Base-by-base conservation (phyloP, 768 basidiomycete species). In the Tylopilus plumbeoviolaceoides region DNA sequence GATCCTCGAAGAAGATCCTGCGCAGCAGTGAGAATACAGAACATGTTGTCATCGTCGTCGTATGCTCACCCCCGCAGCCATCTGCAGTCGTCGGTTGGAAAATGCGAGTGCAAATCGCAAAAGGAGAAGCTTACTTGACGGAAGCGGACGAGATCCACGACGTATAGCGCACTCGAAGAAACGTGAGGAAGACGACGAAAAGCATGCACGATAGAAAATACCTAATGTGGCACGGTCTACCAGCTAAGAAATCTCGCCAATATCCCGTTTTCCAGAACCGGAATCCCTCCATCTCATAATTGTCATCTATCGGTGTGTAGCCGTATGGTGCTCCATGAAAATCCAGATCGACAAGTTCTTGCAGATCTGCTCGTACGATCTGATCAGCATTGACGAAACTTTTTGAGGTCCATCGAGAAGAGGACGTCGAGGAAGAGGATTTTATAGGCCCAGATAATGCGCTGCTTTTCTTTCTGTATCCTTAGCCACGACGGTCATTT, bases 391-490 rank as follows among this genome's bases (percentile, higher is more conserved):
- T 97, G 46, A 99, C 95, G 65, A 99, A 98, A 60, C 67, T 97
- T 97, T 74, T 98, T 95, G 53, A 99, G 82, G 70, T 95, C 91
- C 87, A 98, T 94, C 2, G 97, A 97, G 81, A 99, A 99, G 7
- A 98, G 81, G 15, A 98, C 95, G 62, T 99, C 97, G 15, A 99
- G 82, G 81, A 99, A 99, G 40, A 99, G 84, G 57, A 99, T 99
- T 73, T 99, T 98, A 78, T 98, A 99, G 0, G 91, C 95, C 97
- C 97, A 98, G 60, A 99, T 99, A 51, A 95, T 87, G 10, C 97
- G 82, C 69, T 99, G 97, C 70, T 99, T 99, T 73, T 99, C 97
- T 53, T 87, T 93, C 66, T 98, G 97, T 14, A 83, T 83, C n/a
- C 94, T 87, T 5, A 99, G 78, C 95, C 95, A 99, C 1, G 89